A percentile compares a stretch with the other conserved stretches of the same genome.
These are phyloP conservation scores for Auxenochlorella pyrenoidosa DNA, from an alignment of 139 green algal species.

Conservation along the genomic window DNA sequence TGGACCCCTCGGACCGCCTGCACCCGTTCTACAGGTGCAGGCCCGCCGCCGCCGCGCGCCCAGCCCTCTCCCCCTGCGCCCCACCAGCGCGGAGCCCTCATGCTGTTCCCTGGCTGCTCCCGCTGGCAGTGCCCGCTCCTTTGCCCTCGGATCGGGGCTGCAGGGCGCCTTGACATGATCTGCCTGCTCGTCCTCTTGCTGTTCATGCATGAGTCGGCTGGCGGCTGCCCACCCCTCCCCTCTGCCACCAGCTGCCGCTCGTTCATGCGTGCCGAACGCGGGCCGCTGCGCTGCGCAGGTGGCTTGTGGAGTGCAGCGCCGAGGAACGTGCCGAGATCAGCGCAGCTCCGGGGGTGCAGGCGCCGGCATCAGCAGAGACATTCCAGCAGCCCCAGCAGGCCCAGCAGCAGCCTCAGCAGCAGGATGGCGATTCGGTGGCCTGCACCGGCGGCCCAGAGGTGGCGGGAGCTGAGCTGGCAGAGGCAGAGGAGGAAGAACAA, in stretches of 20 bases:
- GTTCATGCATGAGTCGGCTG: too few relatives aligned
- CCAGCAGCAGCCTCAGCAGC: background rate
- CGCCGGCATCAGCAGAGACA: background rate
- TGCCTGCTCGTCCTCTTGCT: too few relatives aligned
- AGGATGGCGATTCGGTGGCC: background rate
- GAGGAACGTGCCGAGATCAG: constrained; percentile 46
- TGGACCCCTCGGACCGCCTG: constrained; percentile 51
- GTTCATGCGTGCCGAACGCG: too few relatives aligned
- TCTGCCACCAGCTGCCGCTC: too few relatives aligned
- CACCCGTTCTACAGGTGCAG: constrained; percentile 64
- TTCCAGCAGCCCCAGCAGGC: background rate
- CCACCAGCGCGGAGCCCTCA: too few relatives aligned
- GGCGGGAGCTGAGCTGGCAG: background rate
- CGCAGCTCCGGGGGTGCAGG: background rate
- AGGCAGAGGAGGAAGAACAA: background rate
- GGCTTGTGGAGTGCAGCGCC: constrained; percentile 59
- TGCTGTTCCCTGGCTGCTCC: too few relatives aligned
- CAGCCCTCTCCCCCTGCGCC: too few relatives aligned
- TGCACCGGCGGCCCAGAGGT: background rate
- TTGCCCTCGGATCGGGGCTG: too few relatives aligned
- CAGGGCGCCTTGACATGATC: too few relatives aligned
- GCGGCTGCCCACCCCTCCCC: background rate
- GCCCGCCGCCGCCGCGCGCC: too few relatives aligned
- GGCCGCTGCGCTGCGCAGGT: constrained; percentile 32
- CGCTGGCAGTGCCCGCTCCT: too few relatives aligned